These are phyloP conservation scores for Mycosphaerella sp. DNA, from an alignment of 2,329 filamentous ascomycete genomes.

Conservation along the genomic window DNA sequence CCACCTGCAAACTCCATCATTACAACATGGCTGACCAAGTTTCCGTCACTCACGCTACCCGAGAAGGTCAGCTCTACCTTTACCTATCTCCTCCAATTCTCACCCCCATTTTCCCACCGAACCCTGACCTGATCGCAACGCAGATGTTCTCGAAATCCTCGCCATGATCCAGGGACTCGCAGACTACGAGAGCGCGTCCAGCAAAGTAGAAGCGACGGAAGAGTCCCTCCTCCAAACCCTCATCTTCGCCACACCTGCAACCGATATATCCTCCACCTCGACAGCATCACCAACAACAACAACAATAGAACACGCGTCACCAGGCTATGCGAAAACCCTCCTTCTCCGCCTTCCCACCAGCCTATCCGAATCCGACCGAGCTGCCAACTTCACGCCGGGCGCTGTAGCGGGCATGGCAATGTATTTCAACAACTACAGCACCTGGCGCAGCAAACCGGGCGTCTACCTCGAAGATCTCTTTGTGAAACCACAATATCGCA, in stretches of 20 bases:
- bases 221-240: slow-evolving; percentile 66
- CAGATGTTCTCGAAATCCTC: slow-evolving; percentile 78
- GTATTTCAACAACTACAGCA: slow-evolving; percentile 94
- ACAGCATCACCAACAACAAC: slow-evolving; percentile 26
- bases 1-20: too few species aligned
- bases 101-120: neutral
- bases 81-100: neutral
- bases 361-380: slow-evolving; percentile 25
- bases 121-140: slow-evolving; percentile 42
- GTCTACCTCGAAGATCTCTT: slow-evolving; percentile 95
- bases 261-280: slow-evolving; percentile 22
- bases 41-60: slow-evolving; percentile 54
- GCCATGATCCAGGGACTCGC: slow-evolving; percentile 77
- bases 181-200: slow-evolving; percentile 73
- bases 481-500: slow-evolving; percentile 63
- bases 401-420: slow-evolving; percentile 69
- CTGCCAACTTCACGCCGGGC: slow-evolving; percentile 26
- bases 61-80: slow-evolving; percentile 34
- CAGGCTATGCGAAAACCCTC: slow-evolving; percentile 68
- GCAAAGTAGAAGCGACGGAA: slow-evolving; percentile 71
- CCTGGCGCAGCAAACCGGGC: slow-evolving; percentile 79
- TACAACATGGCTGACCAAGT: neutral
- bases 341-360: slow-evolving; percentile 45
- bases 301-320: slow-evolving; percentile 22
- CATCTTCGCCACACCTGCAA: slow-evolving; percentile 57